Base-by-base conservation (phyloP, 2,329 filamentous ascomycete species). In the Epichloe sp. region DNA sequence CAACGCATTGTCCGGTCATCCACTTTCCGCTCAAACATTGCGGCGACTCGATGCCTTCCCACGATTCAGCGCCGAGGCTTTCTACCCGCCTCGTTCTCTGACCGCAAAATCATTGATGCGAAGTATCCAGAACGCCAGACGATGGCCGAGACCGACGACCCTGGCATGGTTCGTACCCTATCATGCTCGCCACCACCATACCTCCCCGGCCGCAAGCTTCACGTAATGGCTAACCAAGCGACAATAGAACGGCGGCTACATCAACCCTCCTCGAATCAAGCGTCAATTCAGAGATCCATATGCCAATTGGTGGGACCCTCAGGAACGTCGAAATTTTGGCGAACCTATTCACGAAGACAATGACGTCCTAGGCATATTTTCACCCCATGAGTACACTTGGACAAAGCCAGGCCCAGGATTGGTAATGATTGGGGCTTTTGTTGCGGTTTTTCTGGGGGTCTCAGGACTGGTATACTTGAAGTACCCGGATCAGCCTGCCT, bases 291-390 rank as follows among this genome's bases (percentile, higher is more conserved):
- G 93, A 66, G 93, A 97, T 69, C 93, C 94, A 37, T 80, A 97
- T 67, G 91, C 71, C 65, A 83, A 88, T 65, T 98, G 89, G 88
- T 97, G 89, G 88, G 91, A 98, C 71, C 86, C 89, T 69, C 93
- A 98, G 73, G 93, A 97, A 70, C 84, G 90, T 66, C 82, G 93
- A 63, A 97, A 98, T 77, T 97, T 87, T 67, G 90, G 90, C 69
- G 94, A 98, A 71, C 88, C 91, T 12, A 82, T 95, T 49, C 91
- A 98, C 69, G 94, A 98, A 71, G 93, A 98, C 69, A 86, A 96
- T 69, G 94, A 98, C 67, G 78, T 89, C 52, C 76, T 97, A 52
- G 90, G 89, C 60, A 85, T 95, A 57, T 91, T 98, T 71, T 85
- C 87, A 48, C 82, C 88, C 2, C 83, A 93, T 67, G 84, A 90